Evolutionary conservation across 2,329 filamentous ascomycete species (phyloP).

Genomic region (Colletotrichum limetticola): DNA sequence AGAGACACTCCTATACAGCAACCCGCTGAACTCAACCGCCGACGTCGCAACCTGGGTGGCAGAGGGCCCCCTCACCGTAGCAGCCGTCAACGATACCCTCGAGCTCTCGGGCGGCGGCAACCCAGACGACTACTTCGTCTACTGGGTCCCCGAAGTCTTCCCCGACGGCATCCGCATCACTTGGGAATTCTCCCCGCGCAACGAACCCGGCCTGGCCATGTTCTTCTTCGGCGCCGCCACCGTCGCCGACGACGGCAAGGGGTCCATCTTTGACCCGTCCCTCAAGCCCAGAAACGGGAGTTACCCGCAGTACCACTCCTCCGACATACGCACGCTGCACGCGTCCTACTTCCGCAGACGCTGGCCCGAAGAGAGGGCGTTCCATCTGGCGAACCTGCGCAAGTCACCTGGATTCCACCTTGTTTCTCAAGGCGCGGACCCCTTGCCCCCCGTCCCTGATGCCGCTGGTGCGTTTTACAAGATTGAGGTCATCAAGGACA

Average conservation of each 20-base stretch:
- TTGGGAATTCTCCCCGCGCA: conserved; percentile 45
- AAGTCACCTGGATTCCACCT: conserved; percentile 46
- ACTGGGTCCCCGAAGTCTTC: conserved; percentile 46
- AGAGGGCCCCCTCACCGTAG: conserved; percentile 42
- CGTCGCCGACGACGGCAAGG: conserved; percentile 38
- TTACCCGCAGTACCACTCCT: conserved; percentile 39
- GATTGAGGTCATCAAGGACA: conserved; percentile 45
- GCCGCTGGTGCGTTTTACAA: conserved; percentile 43
- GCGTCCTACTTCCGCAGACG: conserved; percentile 39
- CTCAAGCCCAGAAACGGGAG: conserved; percentile 41
- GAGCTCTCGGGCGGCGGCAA: conserved; percentile 41
- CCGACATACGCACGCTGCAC: conserved; percentile 38
- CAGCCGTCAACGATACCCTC: conserved; percentile 41
- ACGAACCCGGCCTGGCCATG: conserved; percentile 46
- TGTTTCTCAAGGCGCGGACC: conserved; percentile 42
- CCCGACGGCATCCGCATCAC: conserved; percentile 44
- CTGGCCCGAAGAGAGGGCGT: conserved; percentile 43
- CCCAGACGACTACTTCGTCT: conserved; percentile 44
- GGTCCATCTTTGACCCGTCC: conserved; percentile 41
- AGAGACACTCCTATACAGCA: conserved; percentile 43
- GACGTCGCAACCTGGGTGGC: conserved; percentile 42
- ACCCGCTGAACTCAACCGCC: conserved; percentile 42
- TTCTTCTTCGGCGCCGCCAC: conserved; percentile 46
- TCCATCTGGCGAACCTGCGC: conserved; percentile 43
- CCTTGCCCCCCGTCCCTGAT: conserved; percentile 42